A percentile compares a stretch with the other conserved stretches of the same genome.
Conservation (phyloP, 164 flowering plant species). For the Tetracentron sinense region DNA sequence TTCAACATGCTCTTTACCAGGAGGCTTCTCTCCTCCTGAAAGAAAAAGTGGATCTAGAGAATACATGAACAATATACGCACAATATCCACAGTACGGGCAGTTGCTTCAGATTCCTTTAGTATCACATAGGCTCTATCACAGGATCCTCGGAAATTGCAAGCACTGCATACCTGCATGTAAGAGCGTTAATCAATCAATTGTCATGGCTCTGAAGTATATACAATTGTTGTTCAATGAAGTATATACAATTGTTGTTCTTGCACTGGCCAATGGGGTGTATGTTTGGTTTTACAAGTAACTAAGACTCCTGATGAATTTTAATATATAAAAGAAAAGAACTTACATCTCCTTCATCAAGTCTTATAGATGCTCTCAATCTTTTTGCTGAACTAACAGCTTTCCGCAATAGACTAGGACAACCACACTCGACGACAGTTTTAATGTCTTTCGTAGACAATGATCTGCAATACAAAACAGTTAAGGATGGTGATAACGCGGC, state of each 20-base stretch:
- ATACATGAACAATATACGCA: slow-evolving; percentile 63
- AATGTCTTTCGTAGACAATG: slow-evolving; percentile 57
- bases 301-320: no score
- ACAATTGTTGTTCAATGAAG: neutral
- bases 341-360: slow-evolving; percentile 89
- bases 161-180: slow-evolving; percentile 67
- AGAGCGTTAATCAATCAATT: neutral
- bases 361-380: slow-evolving; percentile 61
- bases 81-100: slow-evolving; percentile 82
- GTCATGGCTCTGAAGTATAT: neutral
- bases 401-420: slow-evolving; percentile 76
- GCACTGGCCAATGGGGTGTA: neutral
- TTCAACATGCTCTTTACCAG: slow-evolving; percentile 53
- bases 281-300: neutral
- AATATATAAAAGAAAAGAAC: slow-evolving; percentile 15
- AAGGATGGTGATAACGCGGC: neutral
- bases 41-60: slow-evolving; percentile 66
- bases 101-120: slow-evolving; percentile 58
- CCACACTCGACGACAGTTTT: slow-evolving; percentile 65
- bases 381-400: slow-evolving; percentile 84
- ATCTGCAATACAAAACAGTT: slow-evolving; percentile 39
- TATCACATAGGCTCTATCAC: slow-evolving; percentile 81
- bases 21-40: slow-evolving; percentile 45
- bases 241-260: no score
- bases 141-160: slow-evolving; percentile 79